Evolutionary conservation across 129 eudicot species (phyloP), one percentile per base, ranked within the genome.

Genomic region (Sambucus nigra): DNA sequence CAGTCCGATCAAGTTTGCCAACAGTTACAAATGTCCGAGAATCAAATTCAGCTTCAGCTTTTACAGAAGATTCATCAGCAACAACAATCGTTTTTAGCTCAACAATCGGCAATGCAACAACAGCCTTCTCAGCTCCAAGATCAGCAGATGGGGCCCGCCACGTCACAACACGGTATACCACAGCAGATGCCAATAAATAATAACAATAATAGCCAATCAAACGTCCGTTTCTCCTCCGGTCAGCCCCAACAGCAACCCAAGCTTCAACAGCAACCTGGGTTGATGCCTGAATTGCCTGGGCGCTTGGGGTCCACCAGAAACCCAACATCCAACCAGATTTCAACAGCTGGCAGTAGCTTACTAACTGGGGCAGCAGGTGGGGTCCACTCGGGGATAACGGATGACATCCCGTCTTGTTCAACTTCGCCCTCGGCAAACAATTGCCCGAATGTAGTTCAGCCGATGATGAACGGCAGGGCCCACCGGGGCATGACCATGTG

Each of bases 351-450:
- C 69, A 73, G 75, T 58, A 80, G 75, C 60, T 67, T 74, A 26
- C 48, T 82, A 41, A 78, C 89, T 2, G 82, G 82, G 20, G 76
- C 73, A 24, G 83, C 78, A 38, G 76, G 60, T 48, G 82, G 75
- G 31, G 35, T 4, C 12, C 95, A 66, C 20, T 81, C 95, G 21
- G 89, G 66, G 28, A 59, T 86, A 19, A 84, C 85, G 49, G 97
- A 88, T 50, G 97, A 88, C 22, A 64, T 84, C 51, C 94, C 97
- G 14, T 88, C 97, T 22, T 84, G 97, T 76, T 88, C 97, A 24
- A 88, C 97, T 28, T 88, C 97, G 47, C 97, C 94, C 20, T 88
- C 97, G 27, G 78, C 92, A 11, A 84, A 88, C 45, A 80, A 88
- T 50, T 77, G 84, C 59, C 69, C 78, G 18, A 84, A 47, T 32